phyloP scores from a whole-genome alignment of 495 filamentous ascomycete species.

The Usnea hakonensis region DNA sequence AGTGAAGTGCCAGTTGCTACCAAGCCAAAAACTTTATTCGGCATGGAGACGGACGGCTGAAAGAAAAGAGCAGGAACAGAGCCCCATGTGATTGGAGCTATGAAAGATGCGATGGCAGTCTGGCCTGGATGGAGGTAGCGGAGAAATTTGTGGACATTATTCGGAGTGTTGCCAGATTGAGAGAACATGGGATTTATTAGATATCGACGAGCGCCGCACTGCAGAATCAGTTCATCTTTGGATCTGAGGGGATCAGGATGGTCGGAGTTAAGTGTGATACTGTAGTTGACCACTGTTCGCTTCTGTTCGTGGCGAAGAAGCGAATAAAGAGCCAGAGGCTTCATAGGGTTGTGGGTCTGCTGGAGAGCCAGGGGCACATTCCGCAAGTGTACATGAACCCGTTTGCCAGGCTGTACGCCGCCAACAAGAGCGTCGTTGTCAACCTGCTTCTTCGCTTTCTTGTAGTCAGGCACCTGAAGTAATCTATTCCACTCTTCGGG shows the following conservation, averaged over 20 bases:
- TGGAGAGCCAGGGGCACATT: slow-evolving; percentile 57
- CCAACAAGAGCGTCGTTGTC: slow-evolving; percentile 76
- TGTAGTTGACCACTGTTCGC: slow-evolving; percentile 75
- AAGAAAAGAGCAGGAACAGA: slow-evolving; percentile 83
- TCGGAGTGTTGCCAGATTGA: slow-evolving; percentile 71
- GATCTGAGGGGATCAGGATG: slow-evolving; percentile 67
- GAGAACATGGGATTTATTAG: slow-evolving; percentile 88
- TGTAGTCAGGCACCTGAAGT: slow-evolving; percentile 76
- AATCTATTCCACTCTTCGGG: slow-evolving; percentile 85
- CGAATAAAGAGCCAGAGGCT: slow-evolving; percentile 67
- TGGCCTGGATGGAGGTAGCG: slow-evolving; percentile 86
- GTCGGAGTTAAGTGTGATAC: slow-evolving; percentile 69
- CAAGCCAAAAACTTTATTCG: slow-evolving; percentile 48
- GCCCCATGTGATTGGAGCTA: slow-evolving; percentile 88
- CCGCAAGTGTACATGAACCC: slow-evolving; percentile 72
- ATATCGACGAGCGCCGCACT: slow-evolving; percentile 79
- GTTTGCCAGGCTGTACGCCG: slow-evolving; percentile 72
- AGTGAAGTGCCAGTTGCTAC: slow-evolving; percentile 81
- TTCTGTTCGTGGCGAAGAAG: slow-evolving; percentile 93
- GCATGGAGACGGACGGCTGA: slow-evolving; percentile 33
- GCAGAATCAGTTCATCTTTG: slow-evolving; percentile 83
- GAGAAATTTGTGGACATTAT: slow-evolving; percentile 94
- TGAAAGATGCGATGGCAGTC: slow-evolving; percentile 84
- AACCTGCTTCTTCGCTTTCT: slow-evolving; percentile 63
- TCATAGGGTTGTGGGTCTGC: slow-evolving; percentile 43